A percentile compares a stretch with the other conserved stretches of the same genome.
phyloP scores from a whole-genome alignment of 1,284 basidiomycete species.

The Cutaneotrichosporon sp. region DNA sequence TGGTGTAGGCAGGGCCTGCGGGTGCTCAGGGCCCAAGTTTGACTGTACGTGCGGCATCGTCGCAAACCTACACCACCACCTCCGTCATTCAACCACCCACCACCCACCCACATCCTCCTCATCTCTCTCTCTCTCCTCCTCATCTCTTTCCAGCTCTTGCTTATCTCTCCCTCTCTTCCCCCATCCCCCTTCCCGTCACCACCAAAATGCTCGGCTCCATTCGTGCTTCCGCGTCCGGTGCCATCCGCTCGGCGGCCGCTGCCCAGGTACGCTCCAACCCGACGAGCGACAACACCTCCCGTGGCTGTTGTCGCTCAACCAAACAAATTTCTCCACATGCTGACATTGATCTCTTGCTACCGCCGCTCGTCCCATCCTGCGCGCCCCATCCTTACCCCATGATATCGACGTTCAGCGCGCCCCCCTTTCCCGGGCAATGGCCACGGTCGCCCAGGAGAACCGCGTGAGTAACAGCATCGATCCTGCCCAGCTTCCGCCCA shows the following conservation, averaged over 20 bases:
- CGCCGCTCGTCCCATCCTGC: no score
- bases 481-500: background rate
- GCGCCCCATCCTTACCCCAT: background rate
- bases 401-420: constrained; percentile 19
- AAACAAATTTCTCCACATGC: constrained; percentile 16
- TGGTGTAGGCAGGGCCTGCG: no score
- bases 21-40: no score
- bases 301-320: background rate
- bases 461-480: constrained; percentile 30
- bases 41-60: no score
- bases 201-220: constrained; percentile 32
- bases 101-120: background rate
- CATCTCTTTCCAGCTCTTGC: background rate
- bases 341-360: constrained; percentile 2
- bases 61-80: background rate
- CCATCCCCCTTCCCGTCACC: constrained; percentile 1
- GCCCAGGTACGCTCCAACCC: constrained; percentile 12
- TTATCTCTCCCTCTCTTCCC: background rate
- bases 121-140: background rate
- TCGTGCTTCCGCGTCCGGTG: constrained; percentile 27
- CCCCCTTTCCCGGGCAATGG: constrained; percentile 37
- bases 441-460: constrained; percentile 39
- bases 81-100: background rate
- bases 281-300: background rate
- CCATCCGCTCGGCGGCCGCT: constrained; percentile 24